phyloP scores from a whole-genome alignment of 176 grass and related monocot genomes.

The Rhynchospora breviuscula region DNA sequence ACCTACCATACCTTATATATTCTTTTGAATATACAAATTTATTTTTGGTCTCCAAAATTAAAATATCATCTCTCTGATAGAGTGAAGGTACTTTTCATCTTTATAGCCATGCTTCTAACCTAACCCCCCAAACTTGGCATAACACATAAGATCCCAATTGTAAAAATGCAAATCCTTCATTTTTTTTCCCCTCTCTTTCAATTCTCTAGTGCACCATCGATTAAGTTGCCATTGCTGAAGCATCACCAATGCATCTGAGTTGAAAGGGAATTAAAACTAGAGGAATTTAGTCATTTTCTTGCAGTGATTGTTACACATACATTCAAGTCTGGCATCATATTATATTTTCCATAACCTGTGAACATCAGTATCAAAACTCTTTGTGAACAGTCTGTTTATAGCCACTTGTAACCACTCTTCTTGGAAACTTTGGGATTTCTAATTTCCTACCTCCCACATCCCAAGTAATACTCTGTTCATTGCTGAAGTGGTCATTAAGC shows the following conservation, averaged over 20 bases:
- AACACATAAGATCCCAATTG: too few relatives aligned
- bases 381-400: not conserved
- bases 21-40: not conserved
- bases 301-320: not conserved
- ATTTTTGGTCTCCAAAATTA: too few relatives aligned
- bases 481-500: not conserved
- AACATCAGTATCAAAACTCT: not conserved
- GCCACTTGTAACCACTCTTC: not conserved
- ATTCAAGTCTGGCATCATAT: not conserved
- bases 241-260: too few relatives aligned
- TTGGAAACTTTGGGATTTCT: not conserved
- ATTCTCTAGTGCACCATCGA: too few relatives aligned
- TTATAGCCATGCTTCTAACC: too few relatives aligned
- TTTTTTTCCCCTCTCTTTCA: too few relatives aligned
- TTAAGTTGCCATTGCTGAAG: too few relatives aligned
- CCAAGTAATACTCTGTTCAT: not conserved
- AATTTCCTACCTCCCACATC: not conserved
- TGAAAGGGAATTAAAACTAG: not conserved
- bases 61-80: not conserved
- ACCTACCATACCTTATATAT: not conserved
- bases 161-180: too few relatives aligned
- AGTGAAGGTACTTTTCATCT: not conserved
- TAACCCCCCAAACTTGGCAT: too few relatives aligned
- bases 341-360: not conserved
- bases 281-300: not conserved